Evolutionary conservation across 495 filamentous ascomycete species (phyloP).

Genomic region (Lasiosphaeria miniovina): DNA sequence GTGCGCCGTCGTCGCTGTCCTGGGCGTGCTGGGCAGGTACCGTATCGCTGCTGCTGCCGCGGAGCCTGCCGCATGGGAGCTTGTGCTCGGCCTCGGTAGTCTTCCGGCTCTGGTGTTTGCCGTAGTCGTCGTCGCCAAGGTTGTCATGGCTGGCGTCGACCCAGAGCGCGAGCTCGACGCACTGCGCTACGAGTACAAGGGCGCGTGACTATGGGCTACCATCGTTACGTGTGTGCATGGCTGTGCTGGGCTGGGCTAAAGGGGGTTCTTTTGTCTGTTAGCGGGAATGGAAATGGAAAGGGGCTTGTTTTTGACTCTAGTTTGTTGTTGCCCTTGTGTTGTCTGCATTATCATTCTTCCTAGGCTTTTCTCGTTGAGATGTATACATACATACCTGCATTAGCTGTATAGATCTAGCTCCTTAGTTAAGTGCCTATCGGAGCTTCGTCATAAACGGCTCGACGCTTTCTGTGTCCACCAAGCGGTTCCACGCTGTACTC

Average conservation of each 20-base stretch:
- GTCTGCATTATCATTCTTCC: no score
- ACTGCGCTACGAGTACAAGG: constrained; percentile 59
- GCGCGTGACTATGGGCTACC: constrained; percentile 41
- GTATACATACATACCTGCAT: no score
- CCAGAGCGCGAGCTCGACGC: constrained; percentile 49
- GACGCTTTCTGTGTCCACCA: no score
- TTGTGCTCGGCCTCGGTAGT: constrained; percentile 27
- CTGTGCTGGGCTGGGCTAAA: not conserved
- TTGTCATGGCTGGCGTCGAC: constrained; percentile 54
- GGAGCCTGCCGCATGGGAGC: not conserved
- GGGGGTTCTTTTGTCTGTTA: not conserved
- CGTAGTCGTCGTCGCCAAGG: constrained; percentile 47
- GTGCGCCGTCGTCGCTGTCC: constrained; percentile 35
- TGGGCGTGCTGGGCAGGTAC: constrained; percentile 26
- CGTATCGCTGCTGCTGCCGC: not conserved
- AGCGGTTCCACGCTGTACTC: no score
- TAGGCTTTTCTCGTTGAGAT: no score
- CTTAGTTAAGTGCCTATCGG: no score
- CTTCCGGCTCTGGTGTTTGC: constrained; percentile 46
- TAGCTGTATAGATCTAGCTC: no score
- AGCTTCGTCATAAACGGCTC: no score
- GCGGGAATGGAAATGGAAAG: not conserved
- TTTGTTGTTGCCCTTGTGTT: no score
- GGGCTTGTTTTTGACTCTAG: no score
- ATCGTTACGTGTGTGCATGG: not conserved